Evolutionary conservation across 768 basidiomycete genomes (phyloP), one percentile per base, ranked within the genome.

Genomic region (Russula sp.): DNA sequence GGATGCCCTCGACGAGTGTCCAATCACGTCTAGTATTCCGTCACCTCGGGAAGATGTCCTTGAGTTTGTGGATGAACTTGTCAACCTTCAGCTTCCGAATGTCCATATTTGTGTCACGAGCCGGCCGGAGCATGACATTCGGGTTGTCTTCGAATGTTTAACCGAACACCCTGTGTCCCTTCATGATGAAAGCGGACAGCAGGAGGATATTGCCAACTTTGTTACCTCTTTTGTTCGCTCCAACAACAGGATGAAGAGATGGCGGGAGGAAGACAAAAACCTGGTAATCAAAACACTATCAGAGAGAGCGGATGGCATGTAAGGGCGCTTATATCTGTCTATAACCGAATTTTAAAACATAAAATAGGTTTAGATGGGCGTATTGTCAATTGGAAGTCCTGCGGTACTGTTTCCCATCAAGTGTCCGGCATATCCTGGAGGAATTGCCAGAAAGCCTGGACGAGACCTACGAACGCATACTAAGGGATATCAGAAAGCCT

Each of bases 1-100:
- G 4, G 62, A 63, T 32, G 62, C 46, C 0, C 34, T 63, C 0
- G 62, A 63, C 5, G 62, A 63, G 20, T 40, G 62, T 24, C 62
- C 62, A 1, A 11, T 28, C 26, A 50, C 49, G 24, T 50, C 49
- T 20, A 22, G 9, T 11, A 18, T 32, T 24, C n/a, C 40, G 22
- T 42, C 62, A 3, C 40, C 56, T 11, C 57, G 62, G 6, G 56
- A 46, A 42, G 36, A 57, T 0, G 14, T 57, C 26, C 32, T 58
- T 3, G 44, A 20, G 24, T 30, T 62, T 14, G 13, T 62, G 22
- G 40, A 52, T 20, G 52, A 62, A 7, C 44, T 62, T 14, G 32
- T 34, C 8, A 9, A 9, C 2, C 42, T 54, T 6, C 44, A 5
- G 5, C n/a, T 38, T 16, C 48, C 16, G 3, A 63, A 63, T 3